Percentiles rank a stretch among this genome's conserved stretches.
Conservation (phyloP, 1,139 yeast species). For the Ogataea hybrid region DNA sequence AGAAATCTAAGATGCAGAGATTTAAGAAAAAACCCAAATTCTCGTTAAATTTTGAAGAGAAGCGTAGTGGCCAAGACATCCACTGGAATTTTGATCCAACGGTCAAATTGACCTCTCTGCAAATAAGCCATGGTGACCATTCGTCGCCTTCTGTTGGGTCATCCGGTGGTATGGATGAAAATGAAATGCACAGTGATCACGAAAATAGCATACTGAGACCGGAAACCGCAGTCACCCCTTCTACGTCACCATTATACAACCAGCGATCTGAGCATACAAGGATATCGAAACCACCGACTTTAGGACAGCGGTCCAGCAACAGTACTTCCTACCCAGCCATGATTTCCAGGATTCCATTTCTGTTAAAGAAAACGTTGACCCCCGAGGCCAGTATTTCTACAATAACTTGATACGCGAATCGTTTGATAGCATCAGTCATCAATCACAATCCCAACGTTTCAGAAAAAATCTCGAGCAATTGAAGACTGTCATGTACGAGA, state of each 20-base stretch:
- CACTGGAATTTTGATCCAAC: conserved; percentile 26
- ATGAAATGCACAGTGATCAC: conserved; percentile 13
- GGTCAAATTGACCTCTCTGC: conserved; percentile 2
- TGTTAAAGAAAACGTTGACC: conserved; percentile 17
- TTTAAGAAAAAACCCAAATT: conserved; percentile 25
- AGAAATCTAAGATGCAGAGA: conserved; percentile 12
- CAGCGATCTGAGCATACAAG: conserved; percentile 13
- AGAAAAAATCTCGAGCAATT: conserved; percentile 14
- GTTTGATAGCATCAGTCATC: conserved; percentile 14
- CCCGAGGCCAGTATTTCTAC: conserved; percentile 14
- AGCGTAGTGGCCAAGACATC: conserved; percentile 25
- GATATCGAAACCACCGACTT: conserved; percentile 3
- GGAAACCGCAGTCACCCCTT: conserved; percentile 17
- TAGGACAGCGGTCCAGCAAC: not conserved
- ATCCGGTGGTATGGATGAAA: conserved; percentile 12
- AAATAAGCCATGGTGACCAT: not conserved
- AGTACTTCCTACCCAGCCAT: not conserved
- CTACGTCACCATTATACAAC: conserved; percentile 18
- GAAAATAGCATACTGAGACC: conserved; percentile 14
- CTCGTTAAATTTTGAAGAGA: conserved; percentile 21
- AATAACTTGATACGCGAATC: conserved; percentile 14
- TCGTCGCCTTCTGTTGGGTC: conserved; percentile 1
- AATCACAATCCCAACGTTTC: conserved; percentile 16
- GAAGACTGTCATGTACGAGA: conserved; percentile 14
- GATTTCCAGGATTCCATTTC: conserved; percentile 3